Percentiles rank a stretch among this genome's conserved stretches.
Conservation (phyloP, 257 asterid species). For the Nicotiana sylvestris region DNA sequence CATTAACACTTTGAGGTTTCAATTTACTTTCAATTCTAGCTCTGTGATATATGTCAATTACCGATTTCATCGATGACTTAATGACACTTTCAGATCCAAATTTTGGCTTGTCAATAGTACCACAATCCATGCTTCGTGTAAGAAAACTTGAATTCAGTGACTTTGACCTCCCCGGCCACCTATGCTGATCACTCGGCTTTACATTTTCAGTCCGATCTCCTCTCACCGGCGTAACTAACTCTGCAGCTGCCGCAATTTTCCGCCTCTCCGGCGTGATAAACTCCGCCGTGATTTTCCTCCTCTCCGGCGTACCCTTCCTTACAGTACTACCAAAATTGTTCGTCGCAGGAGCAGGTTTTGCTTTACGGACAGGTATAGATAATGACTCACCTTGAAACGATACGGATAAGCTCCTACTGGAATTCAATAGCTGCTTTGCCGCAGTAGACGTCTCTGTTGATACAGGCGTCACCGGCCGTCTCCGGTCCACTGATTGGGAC, state of each 20-base stretch:
- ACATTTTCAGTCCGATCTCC: conserved; percentile 51
- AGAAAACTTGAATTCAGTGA: conserved; percentile 42
- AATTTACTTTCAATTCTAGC: conserved; percentile 21
- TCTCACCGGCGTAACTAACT: conserved; percentile 40
- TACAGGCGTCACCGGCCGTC: conserved; percentile 35
- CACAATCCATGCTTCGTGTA: conserved; percentile 67
- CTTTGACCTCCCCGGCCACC: conserved; percentile 86
- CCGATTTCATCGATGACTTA: conserved; percentile 37
- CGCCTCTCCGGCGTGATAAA: conserved; percentile 63
- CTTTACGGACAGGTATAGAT: conserved; percentile 48
- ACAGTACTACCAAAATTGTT: conserved; percentile 22
- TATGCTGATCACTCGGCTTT: conserved; percentile 58
- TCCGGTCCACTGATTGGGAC: conserved; percentile 33
- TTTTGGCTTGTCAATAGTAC: conserved; percentile 28
- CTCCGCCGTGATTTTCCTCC: conserved; percentile 27
- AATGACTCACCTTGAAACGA: conserved; percentile 86
- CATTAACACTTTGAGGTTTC: conserved; percentile 25
- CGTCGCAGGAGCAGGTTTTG: conserved; percentile 45
- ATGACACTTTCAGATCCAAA: conserved; percentile 45
- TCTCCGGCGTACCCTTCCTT: conserved; percentile 75
- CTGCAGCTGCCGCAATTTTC: conserved; percentile 18
- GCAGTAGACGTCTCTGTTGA: conserved; percentile 57
- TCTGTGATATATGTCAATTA: conserved; percentile 27
- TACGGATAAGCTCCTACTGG: conserved; percentile 66
- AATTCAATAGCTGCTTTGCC: conserved; percentile 47